phyloP scores from a whole-genome alignment of 805 yeast genomes.

The Zygosaccharomyces siamensis region DNA sequence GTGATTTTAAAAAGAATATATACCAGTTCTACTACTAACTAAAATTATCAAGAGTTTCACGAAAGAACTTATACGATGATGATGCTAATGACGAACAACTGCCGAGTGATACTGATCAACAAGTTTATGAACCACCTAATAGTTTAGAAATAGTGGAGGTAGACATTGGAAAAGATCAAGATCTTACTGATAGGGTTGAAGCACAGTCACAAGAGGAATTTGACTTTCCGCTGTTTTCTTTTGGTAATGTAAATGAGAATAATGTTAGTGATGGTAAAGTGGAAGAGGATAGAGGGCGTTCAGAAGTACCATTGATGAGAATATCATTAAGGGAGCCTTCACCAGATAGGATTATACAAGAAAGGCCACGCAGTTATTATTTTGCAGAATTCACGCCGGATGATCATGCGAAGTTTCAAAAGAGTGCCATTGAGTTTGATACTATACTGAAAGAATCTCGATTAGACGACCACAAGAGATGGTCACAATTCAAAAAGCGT shows the following conservation, averaged over 20 bases:
- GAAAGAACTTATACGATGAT: conserved; percentile 20
- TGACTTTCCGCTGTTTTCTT: conserved; percentile 32
- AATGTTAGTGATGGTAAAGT: not conserved
- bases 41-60: conserved; percentile 17
- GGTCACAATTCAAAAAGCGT: conserved; percentile 16
- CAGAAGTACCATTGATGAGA: conserved; percentile 22
- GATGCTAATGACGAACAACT: conserved; percentile 7
- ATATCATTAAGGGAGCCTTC: conserved; percentile 26
- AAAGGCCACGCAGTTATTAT: conserved; percentile 27
- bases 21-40: conserved; percentile 6
- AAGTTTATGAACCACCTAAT: conserved; percentile 32
- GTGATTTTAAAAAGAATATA: not conserved
- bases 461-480: conserved; percentile 8
- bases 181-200: conserved; percentile 10
- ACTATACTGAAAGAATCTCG: conserved; percentile 13
- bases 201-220: conserved; percentile 20
- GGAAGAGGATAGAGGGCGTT: conserved; percentile 8
- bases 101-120: conserved; percentile 6
- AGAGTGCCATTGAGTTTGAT: conserved; percentile 22
- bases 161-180: conserved; percentile 4
- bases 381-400: conserved; percentile 16
- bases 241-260: conserved; percentile 7
- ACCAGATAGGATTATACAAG: conserved; percentile 15
- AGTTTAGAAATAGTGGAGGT: conserved; percentile 28
- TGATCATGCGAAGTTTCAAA: conserved; percentile 14